Base-by-base conservation (phyloP, 108 stramenopile genomes). In the Aureococcus anophagefferens region DNA sequence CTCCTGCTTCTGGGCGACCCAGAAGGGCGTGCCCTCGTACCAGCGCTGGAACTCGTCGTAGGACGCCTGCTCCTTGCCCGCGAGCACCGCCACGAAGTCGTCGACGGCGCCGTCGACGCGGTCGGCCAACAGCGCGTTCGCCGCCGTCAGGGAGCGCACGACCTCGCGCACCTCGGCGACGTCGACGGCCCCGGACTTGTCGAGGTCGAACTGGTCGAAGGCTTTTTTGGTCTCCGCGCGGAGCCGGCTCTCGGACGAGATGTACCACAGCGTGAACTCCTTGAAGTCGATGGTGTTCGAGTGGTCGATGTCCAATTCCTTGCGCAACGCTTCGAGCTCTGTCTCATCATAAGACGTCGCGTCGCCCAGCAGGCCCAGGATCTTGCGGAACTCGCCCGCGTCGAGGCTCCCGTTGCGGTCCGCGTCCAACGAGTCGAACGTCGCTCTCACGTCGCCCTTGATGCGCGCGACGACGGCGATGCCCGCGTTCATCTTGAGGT, bases 381-480 rank as follows among this genome's bases (percentile, higher is more conserved):
- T 14, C 33, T 64, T 46, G 25, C 64, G 35, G 7, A 74, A 14
- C 40, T 74, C 74, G 30, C 5, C 35, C 30, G 32, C 33, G n/a
- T 74, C 46, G 36, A 74, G 31, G 28, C 7, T 33, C 13, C 74
- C 74, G 13, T 37, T 25, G 15, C 30, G 25, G 40, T 74, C 40
- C 33, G 46, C 36, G 59, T 74, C 74, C 18, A 74, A 11, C 69
- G 68, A 59, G 36, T 74, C 62, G 68, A 74, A 74, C 32, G 69
- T 70, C 37, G 59, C 69, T 14, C 44, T 31, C 32, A 74, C 74
- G 68, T 74, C 51, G 13, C 74, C 74, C 9, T 35, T 25, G 32
- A 74, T 68, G n/a, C 46, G 68, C 30, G 63, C 40, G 4, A 74
- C 68, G 30, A 68, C 40, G 16, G 63, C 69, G 25, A 45, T 37